Base-by-base conservation (phyloP, 2,329 filamentous ascomycete genomes). In the Grosmannia huntii region DNA sequence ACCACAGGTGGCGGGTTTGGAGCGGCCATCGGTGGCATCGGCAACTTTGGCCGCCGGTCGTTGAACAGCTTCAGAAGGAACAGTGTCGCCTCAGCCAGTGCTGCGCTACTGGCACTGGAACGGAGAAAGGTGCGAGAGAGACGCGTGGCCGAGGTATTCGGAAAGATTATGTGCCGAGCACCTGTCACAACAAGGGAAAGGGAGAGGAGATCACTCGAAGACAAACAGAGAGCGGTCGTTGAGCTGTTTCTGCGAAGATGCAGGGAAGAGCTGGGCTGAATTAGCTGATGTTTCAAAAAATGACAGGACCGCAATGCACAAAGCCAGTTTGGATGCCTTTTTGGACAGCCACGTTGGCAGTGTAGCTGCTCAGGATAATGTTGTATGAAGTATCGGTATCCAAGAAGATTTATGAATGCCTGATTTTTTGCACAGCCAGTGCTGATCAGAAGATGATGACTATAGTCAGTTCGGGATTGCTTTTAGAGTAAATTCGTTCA, bases 71-170 rank as follows among this genome's bases (percentile, higher is more conserved):
- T 57, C 56, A 66, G 61, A 58, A 62, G 58, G 25, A 46, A 41
- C 7, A 55, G 56, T 3, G 38, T 44, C 6, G 57, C 41, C 5
- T 31, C 57, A 2, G 53, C 33, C 49, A 54, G 48, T 16, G 53
- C 60, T 4, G 61, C 62, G 1, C 51, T 62, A 19, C 58, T 76
- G 0, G 73, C 76, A 2, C 67, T 79, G 16, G 73, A 76, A n/a
- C 80, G 78, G 62, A 75, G 84, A 57, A 74, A 80, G 61, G 74
- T 76, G 1, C 78, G 85, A 56, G 83, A 86, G 69, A 78, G 72
- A 59, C 77, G 76, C 44, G 81, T 86, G 46, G 84, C 86, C 0
- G 79, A 82, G 55, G 71, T 89, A 0, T 86, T 94, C 63, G 81
- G 82, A 1, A 73, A 74, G 1, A 74, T 82, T 0, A 75, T 90